Percentiles rank a stretch among this genome's conserved stretches.
These are phyloP conservation scores for Bolboschoenus planiculmis DNA, from an alignment of 176 grass and related monocot genomes.

Conservation along the genomic window DNA sequence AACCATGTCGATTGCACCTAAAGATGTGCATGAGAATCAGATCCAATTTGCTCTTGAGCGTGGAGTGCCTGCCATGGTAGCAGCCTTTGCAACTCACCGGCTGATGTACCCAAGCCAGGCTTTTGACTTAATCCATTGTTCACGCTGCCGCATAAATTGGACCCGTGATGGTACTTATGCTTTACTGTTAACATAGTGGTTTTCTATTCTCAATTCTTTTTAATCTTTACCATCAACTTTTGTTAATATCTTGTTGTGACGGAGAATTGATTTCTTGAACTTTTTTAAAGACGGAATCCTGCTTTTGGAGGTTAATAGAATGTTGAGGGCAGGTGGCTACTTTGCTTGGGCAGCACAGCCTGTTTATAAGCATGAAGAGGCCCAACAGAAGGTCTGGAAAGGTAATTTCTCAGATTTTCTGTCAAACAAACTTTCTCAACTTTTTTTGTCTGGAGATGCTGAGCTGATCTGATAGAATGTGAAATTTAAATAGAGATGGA, in stretches of 20 bases:
- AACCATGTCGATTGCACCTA: slow-evolving; percentile 92
- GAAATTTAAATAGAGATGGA: slow-evolving; percentile 66
- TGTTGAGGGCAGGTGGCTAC: slow-evolving; percentile 91
- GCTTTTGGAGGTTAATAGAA: slow-evolving; percentile 91
- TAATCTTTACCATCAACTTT: background rate
- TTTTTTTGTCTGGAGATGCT: background rate
- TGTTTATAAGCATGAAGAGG: slow-evolving; percentile 97
- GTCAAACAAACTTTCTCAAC: background rate
- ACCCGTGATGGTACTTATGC: slow-evolving; percentile 63
- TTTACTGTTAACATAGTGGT: background rate
- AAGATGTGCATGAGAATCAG: slow-evolving; percentile 98
- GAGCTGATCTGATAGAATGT: slow-evolving; percentile 24
- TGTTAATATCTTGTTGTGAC: slow-evolving; percentile 14
- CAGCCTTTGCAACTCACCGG: slow-evolving; percentile 70
- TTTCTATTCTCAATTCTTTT: background rate
- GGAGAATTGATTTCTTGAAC: slow-evolving; percentile 6
- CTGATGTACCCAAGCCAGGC: slow-evolving; percentile 82
- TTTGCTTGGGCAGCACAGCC: slow-evolving; percentile 96
- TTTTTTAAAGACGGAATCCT: slow-evolving; percentile 77
- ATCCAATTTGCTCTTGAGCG: slow-evolving; percentile 98
- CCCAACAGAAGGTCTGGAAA: slow-evolving; percentile 84
- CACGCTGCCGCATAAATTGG: slow-evolving; percentile 94
- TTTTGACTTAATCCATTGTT: slow-evolving; percentile 91
- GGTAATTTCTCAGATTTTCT: slow-evolving; percentile 31
- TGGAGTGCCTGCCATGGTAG: slow-evolving; percentile 76